Evolutionary conservation across 2,329 filamentous ascomycete species (phyloP).

Genomic region (Colletotrichum spaethianum): DNA sequence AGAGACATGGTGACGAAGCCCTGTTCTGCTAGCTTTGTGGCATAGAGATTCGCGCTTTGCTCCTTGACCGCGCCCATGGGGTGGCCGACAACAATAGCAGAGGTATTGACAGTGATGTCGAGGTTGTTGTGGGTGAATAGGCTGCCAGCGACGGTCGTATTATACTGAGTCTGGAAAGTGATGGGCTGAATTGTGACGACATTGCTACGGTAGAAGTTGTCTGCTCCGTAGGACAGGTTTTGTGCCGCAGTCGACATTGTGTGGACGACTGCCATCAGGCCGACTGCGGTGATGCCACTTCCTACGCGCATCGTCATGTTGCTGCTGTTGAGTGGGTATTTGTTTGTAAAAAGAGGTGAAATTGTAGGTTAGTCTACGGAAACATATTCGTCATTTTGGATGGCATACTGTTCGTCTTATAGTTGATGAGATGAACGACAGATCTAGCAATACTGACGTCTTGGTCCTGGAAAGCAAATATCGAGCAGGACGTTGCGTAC

Average conservation of each 20-base stretch:
- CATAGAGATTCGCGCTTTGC: slow-evolving; percentile 50
- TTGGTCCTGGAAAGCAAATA: not conserved
- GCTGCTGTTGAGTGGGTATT: not conserved
- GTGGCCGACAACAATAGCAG: slow-evolving; percentile 48
- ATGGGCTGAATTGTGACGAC: slow-evolving; percentile 12
- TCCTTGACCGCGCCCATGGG: slow-evolving; percentile 50
- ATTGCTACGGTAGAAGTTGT: slow-evolving; percentile 35
- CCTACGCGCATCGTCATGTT: slow-evolving; percentile 1
- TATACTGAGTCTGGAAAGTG: slow-evolving; percentile 22
- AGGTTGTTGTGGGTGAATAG: slow-evolving; percentile 20
- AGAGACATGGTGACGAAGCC: slow-evolving; percentile 47
- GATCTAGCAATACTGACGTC: not conserved
- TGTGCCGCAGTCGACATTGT: slow-evolving; percentile 20
- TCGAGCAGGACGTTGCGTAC: not conserved
- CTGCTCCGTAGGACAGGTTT: slow-evolving; percentile 29
- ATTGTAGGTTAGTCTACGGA: not conserved
- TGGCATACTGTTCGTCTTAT: not conserved
- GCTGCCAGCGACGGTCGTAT: slow-evolving; percentile 11
- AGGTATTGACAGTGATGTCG: not conserved
- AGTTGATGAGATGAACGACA: not conserved
- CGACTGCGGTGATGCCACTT: slow-evolving; percentile 5
- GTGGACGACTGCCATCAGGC: not conserved
- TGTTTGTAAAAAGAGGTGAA: not conserved
- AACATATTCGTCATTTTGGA: not conserved
- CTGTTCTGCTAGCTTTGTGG: slow-evolving; percentile 45